Conservation (phyloP, 2,329 filamentous ascomycete species). For the Beauveria asiatica region DNA sequence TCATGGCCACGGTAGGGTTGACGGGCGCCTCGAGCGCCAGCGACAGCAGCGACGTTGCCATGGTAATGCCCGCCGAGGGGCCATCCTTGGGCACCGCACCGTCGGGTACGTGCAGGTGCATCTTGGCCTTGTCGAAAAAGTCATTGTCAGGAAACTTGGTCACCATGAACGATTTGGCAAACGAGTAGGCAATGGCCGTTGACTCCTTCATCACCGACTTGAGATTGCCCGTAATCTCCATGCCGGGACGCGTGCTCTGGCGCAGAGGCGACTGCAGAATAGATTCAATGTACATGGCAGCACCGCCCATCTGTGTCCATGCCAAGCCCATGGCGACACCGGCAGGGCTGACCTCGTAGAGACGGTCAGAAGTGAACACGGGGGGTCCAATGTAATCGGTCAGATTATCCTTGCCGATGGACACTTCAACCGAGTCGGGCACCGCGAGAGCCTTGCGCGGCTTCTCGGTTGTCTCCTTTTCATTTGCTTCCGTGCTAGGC, state of each 20-base stretch:
- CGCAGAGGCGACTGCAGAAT: slow-evolving; percentile 80
- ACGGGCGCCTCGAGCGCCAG: slow-evolving; percentile 72
- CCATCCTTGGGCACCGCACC: slow-evolving; percentile 94
- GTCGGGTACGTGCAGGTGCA: slow-evolving; percentile 94
- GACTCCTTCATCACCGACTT: slow-evolving; percentile 99
- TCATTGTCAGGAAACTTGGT: slow-evolving; percentile 79
- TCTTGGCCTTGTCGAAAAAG: slow-evolving; percentile 92
- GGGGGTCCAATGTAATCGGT: slow-evolving; percentile 96
- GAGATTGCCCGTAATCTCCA: slow-evolving; percentile 91
- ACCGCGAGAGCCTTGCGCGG: slow-evolving; percentile 74
- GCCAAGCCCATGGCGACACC: slow-evolving; percentile 97
- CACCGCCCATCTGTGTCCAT: slow-evolving; percentile 95
- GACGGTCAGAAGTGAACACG: slow-evolving; percentile 86
- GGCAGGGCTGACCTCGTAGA: slow-evolving; percentile 88
- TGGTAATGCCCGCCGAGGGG: slow-evolving; percentile 88
- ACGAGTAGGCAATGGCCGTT: slow-evolving; percentile 89
- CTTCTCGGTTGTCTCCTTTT: slow-evolving; percentile 44
- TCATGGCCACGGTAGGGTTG: slow-evolving; percentile 90
- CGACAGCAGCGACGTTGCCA: slow-evolving; percentile 88
- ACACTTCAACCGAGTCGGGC: slow-evolving; percentile 77
- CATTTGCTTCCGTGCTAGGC: slow-evolving; percentile 24
- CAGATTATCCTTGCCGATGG: slow-evolving; percentile 79
- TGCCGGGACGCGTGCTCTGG: slow-evolving; percentile 62
- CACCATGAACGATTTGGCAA: slow-evolving; percentile 82
- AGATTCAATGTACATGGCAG: slow-evolving; percentile 93